These are phyloP conservation scores for Trametes gibbosa DNA, from an alignment of 768 basidiomycete genomes.

Conservation along the genomic window DNA sequence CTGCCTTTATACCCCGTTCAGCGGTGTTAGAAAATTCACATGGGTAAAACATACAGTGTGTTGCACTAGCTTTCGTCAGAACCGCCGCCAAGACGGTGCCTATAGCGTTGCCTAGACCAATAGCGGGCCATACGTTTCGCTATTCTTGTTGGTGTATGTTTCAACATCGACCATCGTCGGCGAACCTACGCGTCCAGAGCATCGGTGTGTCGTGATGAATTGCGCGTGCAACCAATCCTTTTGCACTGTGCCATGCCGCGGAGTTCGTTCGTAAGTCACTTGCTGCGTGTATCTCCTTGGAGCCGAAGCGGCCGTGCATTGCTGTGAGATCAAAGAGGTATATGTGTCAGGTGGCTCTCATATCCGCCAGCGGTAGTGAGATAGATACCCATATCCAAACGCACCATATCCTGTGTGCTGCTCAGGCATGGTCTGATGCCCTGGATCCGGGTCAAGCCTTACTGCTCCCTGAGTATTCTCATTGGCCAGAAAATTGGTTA, in stretches of 20 bases:
- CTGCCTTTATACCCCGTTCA: slow-evolving; percentile 8
- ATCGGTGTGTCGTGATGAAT: neutral
- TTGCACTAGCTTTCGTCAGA: neutral
- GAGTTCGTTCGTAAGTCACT: neutral
- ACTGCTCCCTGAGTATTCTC: neutral
- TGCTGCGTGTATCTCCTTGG: neutral
- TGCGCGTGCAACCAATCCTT: neutral
- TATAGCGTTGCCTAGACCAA: neutral
- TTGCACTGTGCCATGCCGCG: neutral
- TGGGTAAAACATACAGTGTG: neutral
- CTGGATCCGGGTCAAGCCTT: neutral
- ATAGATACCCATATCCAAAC: neutral
- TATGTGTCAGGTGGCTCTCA: slow-evolving; percentile 6
- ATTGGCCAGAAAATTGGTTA: neutral
- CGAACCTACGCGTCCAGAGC: neutral
- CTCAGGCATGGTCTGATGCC: neutral
- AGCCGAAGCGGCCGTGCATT: slow-evolving; percentile 1
- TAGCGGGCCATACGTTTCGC: neutral
- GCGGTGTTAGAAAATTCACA: neutral
- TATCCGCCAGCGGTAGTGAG: slow-evolving; percentile 12
- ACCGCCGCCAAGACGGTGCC: slow-evolving; percentile 2
- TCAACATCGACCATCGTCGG: neutral
- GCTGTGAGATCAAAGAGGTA: neutral
- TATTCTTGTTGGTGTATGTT: neutral
- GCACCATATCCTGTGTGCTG: neutral